Conservation (phyloP, 495 filamentous ascomycete genomes). For the Xylaria venustula region DNA sequence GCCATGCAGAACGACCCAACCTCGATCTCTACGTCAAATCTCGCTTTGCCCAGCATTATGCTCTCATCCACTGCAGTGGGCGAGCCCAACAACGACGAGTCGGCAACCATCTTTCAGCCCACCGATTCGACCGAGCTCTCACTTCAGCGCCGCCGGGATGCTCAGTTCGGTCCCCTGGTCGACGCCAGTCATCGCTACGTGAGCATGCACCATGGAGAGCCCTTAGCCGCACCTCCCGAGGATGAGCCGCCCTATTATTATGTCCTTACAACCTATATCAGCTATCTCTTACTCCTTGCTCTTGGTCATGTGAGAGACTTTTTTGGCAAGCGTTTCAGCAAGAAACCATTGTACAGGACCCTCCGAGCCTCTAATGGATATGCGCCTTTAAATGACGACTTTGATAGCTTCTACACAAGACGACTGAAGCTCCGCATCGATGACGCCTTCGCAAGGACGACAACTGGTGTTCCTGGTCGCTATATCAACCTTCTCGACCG, state of each 20-base stretch:
- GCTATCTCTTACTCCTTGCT: slow-evolving; percentile 91
- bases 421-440: slow-evolving; percentile 91
- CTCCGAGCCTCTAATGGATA: slow-evolving; percentile 83
- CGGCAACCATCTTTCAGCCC: slow-evolving; percentile 87
- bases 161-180: slow-evolving; percentile 88
- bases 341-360: slow-evolving; percentile 75
- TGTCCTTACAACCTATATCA: slow-evolving; percentile 94
- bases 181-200: slow-evolving; percentile 79
- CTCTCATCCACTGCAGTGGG: slow-evolving; percentile 85
- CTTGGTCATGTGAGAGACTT: slow-evolving; percentile 96
- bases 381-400: slow-evolving; percentile 95
- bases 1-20: slow-evolving; percentile 61
- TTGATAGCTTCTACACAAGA: slow-evolving; percentile 97
- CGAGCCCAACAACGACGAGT: slow-evolving; percentile 65
- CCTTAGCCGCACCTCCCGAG: slow-evolving; percentile 78
- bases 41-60: slow-evolving; percentile 88
- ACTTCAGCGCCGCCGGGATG: slow-evolving; percentile 71
- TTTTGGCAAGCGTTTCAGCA: slow-evolving; percentile 92
- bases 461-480: slow-evolving; percentile 89
- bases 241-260: slow-evolving; percentile 98
- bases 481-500: slow-evolving; percentile 92
- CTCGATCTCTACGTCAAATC: slow-evolving; percentile 65
- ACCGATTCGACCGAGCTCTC: slow-evolving; percentile 83
- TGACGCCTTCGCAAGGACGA: slow-evolving; percentile 90
- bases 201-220: slow-evolving; percentile 75